Evolutionary conservation across 2,329 filamentous ascomycete species (phyloP).

Genomic region (Clonostachys sp.): DNA sequence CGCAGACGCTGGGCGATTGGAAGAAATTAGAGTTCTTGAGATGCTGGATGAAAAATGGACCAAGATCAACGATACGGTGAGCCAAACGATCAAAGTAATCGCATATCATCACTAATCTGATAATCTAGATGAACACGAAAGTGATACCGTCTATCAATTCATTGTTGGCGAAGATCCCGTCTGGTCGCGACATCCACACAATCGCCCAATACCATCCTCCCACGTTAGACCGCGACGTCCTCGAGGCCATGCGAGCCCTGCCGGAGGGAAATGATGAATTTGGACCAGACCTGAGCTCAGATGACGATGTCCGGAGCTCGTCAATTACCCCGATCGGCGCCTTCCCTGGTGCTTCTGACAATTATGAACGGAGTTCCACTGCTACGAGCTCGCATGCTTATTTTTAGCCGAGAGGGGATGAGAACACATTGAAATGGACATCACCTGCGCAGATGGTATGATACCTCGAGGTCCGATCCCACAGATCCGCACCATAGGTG

Average conservation of each 20-base stretch:
- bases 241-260: conserved; percentile 54
- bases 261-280: conserved; percentile 25
- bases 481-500: too few relatives aligned
- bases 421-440: too few relatives aligned
- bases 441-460: too few relatives aligned
- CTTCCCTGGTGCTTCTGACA: conserved; percentile 40
- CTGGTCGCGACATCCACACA: conserved; percentile 79
- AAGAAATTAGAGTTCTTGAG: conserved; percentile 81
- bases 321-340: conserved; percentile 34
- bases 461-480: too few relatives aligned
- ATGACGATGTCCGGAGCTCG: conserved; percentile 24
- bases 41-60: conserved; percentile 87
- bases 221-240: conserved; percentile 55
- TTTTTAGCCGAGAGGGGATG: conserved; percentile 15
- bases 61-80: conserved; percentile 87
- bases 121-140: conserved; percentile 76
- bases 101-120: background rate
- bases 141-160: conserved; percentile 66
- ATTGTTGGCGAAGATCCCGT: conserved; percentile 75
- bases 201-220: conserved; percentile 66
- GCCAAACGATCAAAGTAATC: conserved; percentile 15
- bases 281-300: conserved; percentile 27
- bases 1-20: conserved; percentile 75
- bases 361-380: conserved; percentile 21
- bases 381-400: conserved; percentile 23